Evolutionary conservation across 495 filamentous ascomycete genomes (phyloP).

Genomic region (Daldinia concentrica): DNA sequence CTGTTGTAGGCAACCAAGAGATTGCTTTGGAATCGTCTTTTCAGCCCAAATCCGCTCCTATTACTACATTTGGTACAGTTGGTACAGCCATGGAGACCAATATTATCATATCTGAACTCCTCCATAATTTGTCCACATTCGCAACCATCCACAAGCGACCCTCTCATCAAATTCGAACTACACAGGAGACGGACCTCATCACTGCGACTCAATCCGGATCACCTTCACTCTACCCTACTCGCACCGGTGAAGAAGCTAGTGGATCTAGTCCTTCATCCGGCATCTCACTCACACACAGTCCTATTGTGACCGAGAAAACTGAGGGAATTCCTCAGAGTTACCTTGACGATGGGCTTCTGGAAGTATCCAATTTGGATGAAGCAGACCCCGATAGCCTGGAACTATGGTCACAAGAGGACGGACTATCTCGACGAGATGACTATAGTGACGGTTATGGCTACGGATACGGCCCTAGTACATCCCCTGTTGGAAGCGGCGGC

Average conservation of each 20-base stretch:
- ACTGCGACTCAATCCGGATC: background rate
- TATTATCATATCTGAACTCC: background rate
- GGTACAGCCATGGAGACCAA: background rate
- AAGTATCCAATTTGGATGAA: background rate
- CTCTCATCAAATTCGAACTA: constrained; percentile 1
- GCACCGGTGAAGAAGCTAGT: constrained; percentile 10
- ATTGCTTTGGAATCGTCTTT: background rate
- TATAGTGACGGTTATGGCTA: constrained; percentile 29
- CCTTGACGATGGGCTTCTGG: background rate
- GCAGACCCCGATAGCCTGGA: background rate
- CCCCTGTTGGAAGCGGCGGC: constrained; percentile 17
- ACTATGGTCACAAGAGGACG: background rate
- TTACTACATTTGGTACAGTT: background rate
- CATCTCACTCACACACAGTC: constrained; percentile 5
- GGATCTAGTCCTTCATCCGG: background rate
- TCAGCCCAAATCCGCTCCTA: background rate
- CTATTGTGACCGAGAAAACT: constrained; percentile 22
- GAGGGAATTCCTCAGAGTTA: background rate
- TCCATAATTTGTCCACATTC: constrained; percentile 23
- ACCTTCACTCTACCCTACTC: constrained; percentile 3
- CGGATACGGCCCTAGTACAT: constrained; percentile 15
- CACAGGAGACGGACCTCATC: background rate
- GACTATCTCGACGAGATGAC: constrained; percentile 21
- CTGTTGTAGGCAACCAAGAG: constrained; percentile 10
- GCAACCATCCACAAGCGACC: constrained; percentile 23